phyloP scores from a whole-genome alignment of 2,329 filamentous ascomycete genomes.

The Clathrospora elynae region DNA sequence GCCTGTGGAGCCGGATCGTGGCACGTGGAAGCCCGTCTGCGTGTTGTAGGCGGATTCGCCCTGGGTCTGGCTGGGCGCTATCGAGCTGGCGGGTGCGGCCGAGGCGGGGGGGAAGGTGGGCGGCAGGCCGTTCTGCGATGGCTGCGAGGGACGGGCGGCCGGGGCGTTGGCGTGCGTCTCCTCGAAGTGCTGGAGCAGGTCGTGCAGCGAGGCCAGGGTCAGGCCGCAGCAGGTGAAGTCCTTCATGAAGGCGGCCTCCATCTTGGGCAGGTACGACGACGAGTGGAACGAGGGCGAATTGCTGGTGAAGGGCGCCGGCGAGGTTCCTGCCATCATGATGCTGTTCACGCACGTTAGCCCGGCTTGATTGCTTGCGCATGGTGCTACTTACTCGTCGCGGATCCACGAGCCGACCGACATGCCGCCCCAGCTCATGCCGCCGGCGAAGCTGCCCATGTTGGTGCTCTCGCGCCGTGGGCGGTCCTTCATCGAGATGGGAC shows the following conservation, averaged over 20 bases:
- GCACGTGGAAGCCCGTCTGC: conserved; percentile 48
- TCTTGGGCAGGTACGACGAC: conserved; percentile 92
- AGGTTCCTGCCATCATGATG: conserved; percentile 94
- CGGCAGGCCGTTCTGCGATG: conserved; percentile 52
- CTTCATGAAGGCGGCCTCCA: conserved; percentile 97
- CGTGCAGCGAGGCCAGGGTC: conserved; percentile 87
- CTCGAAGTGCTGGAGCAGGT: conserved; percentile 95
- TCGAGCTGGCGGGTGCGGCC: conserved; percentile 40
- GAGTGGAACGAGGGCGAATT: conserved; percentile 97
- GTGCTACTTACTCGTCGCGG: conserved; percentile 84
- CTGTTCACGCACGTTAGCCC: conserved; percentile 57
- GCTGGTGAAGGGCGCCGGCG: conserved; percentile 76
- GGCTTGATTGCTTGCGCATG: conserved; percentile 14
- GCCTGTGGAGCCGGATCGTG: conserved; percentile 47
- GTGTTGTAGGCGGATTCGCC: conserved; percentile 44
- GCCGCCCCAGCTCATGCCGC: conserved; percentile 95
- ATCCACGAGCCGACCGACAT: conserved; percentile 97
- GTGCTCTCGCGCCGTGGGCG: conserved; percentile 63
- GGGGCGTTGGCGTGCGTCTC: conserved; percentile 83
- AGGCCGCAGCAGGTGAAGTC: conserved; percentile 95
- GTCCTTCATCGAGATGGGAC: conserved; percentile 65
- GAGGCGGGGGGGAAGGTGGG: conserved; percentile 40
- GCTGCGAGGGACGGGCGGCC: conserved; percentile 56
- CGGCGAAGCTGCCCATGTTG: conserved; percentile 66
- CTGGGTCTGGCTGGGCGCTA: conserved; percentile 53